Conservation (phyloP, 2,329 filamentous ascomycete species). For the Lasiodiplodia sp. region DNA sequence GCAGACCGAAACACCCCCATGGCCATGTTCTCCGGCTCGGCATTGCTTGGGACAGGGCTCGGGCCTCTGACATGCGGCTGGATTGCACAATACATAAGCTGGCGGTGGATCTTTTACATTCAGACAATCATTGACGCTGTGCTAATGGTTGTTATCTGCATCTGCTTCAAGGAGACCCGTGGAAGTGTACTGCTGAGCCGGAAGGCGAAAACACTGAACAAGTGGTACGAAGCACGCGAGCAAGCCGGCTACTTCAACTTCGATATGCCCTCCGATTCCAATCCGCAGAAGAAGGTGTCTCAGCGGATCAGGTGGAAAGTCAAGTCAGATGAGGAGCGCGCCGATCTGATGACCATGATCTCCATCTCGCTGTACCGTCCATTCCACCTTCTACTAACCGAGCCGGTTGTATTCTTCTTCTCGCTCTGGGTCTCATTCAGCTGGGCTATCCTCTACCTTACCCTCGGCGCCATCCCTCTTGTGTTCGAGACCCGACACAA, state of each 20-base stretch:
- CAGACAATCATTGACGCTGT: conserved; percentile 75
- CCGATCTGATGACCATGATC: conserved; percentile 73
- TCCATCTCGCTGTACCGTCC: conserved; percentile 76
- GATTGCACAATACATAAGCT: conserved; percentile 70
- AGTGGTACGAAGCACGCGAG: conserved; percentile 80
- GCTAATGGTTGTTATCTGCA: conserved; percentile 68
- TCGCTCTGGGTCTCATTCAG: conserved; percentile 88
- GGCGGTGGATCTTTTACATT: conserved; percentile 91
- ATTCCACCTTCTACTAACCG: conserved; percentile 77
- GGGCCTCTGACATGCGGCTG: conserved; percentile 77
- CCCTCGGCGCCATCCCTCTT: conserved; percentile 80
- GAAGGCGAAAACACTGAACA: conserved; percentile 76
- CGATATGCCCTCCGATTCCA: conserved; percentile 48
- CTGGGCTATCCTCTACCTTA: conserved; percentile 88
- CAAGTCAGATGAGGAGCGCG: conserved; percentile 77
- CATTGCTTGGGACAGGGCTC: conserved; percentile 78
- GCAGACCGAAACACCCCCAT: conserved; percentile 85
- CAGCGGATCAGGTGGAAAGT: conserved; percentile 80
- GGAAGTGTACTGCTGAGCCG: conserved; percentile 79
- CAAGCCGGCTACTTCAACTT: conserved; percentile 65
- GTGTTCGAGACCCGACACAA: conserved; percentile 73
- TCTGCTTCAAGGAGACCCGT: conserved; percentile 82
- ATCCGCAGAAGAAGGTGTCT: conserved; percentile 39
- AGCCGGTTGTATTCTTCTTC: conserved; percentile 84
- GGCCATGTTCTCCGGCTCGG: conserved; percentile 83